Conservation (phyloP, 164 flowering plant species). For the Stephania japonica region DNA sequence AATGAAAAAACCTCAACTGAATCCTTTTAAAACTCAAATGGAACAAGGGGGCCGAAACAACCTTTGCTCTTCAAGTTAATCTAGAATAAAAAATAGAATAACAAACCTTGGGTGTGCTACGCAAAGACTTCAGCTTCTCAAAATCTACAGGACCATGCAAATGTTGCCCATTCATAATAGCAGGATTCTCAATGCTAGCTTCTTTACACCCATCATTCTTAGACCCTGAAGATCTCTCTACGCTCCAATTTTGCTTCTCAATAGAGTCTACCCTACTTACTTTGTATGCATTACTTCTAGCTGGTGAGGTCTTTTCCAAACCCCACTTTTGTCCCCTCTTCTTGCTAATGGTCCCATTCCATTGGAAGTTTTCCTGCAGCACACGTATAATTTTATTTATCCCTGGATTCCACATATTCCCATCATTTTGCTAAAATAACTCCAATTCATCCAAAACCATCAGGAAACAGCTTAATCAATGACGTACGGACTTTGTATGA, state of each 20-base stretch:
- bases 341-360: conserved; percentile 85
- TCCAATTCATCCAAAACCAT: no score
- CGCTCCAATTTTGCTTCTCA: conserved; percentile 70
- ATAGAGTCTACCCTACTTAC: conserved; percentile 20
- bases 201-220: conserved; percentile 25
- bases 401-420: neutral
- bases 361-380: conserved; percentile 47
- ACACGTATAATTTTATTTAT: conserved; percentile 1
- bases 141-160: conserved; percentile 36
- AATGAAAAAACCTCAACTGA: neutral
- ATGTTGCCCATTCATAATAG: conserved; percentile 23
- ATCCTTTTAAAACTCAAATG: neutral
- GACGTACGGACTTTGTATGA: no score
- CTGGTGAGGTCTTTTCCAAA: conserved; percentile 40
- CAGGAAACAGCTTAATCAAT: no score
- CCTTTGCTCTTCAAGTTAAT: neutral
- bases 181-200: conserved; percentile 11
- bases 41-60: neutral
- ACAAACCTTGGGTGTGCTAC: conserved; percentile 60
- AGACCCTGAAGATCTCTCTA: conserved; percentile 37
- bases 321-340: conserved; percentile 97
- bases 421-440: no score
- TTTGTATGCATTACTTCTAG: conserved; percentile 24
- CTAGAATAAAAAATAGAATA: neutral
- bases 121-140: conserved; percentile 51